A percentile compares a stretch with the other conserved stretches of the same genome.
These are phyloP conservation scores for Harrya chromipes DNA, from an alignment of 768 basidiomycete species.

Conservation along the genomic window DNA sequence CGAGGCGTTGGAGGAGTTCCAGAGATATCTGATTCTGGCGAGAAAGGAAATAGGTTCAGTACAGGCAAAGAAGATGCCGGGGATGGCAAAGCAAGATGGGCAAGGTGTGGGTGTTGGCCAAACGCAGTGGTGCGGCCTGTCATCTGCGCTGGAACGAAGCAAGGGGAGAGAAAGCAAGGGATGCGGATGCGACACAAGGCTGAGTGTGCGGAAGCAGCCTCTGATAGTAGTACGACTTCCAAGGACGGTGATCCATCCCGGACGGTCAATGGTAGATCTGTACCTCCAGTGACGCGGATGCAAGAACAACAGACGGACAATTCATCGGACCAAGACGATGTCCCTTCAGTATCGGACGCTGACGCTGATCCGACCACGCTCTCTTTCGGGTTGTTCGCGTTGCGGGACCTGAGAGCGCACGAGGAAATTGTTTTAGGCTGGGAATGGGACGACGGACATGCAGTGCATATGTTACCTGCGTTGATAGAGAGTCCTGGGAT, in stretches of 20 bases:
- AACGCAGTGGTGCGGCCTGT: conserved; percentile 46
- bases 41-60: not conserved
- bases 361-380: conserved; percentile 40
- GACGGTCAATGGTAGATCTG: conserved; percentile 8
- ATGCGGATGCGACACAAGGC: conserved; percentile 16
- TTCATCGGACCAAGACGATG: conserved; percentile 19
- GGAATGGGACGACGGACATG: conserved; percentile 96
- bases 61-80: conserved; percentile 37
- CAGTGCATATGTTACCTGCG: conserved; percentile 74
- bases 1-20: conserved; percentile 57
- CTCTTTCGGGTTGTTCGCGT: conserved; percentile 78
- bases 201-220: conserved; percentile 11
- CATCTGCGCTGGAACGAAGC: conserved; percentile 32
- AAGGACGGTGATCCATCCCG: not conserved
- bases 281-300: conserved; percentile 5
- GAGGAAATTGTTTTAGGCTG: conserved; percentile 90
- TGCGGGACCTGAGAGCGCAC: conserved; percentile 65
- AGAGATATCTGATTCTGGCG: conserved; percentile 21
- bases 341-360: conserved; percentile 10
- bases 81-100: conserved; percentile 48
- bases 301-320: conserved; percentile 12
- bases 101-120: conserved; percentile 53
- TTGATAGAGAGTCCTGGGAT: conserved; percentile 54
- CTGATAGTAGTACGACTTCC: not conserved
- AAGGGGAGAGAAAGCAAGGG: conserved; percentile 15